These are phyloP conservation scores for Fusarium drepaniforme DNA, from an alignment of 2,329 filamentous ascomycete genomes.

Conservation along the genomic window DNA sequence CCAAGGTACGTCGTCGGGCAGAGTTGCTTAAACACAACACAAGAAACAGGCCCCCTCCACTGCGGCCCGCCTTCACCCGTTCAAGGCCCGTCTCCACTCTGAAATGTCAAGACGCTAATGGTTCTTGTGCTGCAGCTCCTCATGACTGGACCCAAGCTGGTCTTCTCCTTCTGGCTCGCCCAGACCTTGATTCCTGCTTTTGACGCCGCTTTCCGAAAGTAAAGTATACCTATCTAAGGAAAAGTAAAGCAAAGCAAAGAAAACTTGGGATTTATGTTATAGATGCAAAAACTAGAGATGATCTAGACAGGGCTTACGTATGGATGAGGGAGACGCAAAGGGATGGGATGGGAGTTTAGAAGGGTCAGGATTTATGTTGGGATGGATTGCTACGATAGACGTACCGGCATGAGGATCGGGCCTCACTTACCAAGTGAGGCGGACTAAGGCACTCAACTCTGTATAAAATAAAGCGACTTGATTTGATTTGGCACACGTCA, in stretches of 20 bases:
- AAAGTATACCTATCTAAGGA: constrained; percentile 5
- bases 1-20: constrained; percentile 72
- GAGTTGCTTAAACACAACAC: background rate
- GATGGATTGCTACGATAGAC: constrained; percentile 42
- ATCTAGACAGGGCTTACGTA: constrained; percentile 22
- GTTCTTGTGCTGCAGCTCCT: constrained; percentile 70
- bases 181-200: constrained; percentile 98
- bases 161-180: constrained; percentile 99
- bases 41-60: background rate
- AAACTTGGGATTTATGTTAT: constrained; percentile 21
- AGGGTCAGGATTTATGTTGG: constrained; percentile 35
- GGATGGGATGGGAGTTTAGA: constrained; percentile 36
- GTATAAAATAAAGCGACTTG: constrained; percentile 48
- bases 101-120: constrained; percentile 25
- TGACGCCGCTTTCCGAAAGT: constrained; percentile 61
- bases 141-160: constrained; percentile 98
- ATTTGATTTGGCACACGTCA: constrained; percentile 43
- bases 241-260: background rate
- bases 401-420: constrained; percentile 32
- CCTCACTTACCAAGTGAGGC: constrained; percentile 21
- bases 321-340: constrained; percentile 8
- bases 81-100: constrained; percentile 21
- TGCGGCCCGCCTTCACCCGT: constrained; percentile 10
- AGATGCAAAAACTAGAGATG: constrained; percentile 24
- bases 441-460: constrained; percentile 44